Evolutionary conservation across 2,329 filamentous ascomycete genomes (phyloP), one percentile per base, ranked within the genome.

Genomic region (Colletotrichum tamarilloi): DNA sequence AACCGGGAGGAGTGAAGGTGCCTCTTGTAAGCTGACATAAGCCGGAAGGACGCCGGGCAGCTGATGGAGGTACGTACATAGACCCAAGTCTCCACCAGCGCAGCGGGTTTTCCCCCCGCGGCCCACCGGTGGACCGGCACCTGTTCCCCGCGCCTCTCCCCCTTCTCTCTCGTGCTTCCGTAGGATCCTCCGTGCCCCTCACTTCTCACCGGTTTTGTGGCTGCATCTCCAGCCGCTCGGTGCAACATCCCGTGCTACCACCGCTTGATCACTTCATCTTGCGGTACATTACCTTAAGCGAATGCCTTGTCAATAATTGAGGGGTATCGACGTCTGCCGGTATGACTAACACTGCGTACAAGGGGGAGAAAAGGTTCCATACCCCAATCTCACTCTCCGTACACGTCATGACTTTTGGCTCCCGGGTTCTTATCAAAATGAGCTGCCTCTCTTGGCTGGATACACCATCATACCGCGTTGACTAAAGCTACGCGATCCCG

Each of bases 341-440:
- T 26, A 24, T 30, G 49, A 28, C n/a, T 55, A 42, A 49, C 53
- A 67, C 52, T 55, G 67, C 30, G 30, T 42, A 28, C 30, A 32
- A 65, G 55, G 8, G 35, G 22, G 12, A 32, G 14, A 30, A n/a
- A n/a, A 16, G 46, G 56, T 19, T 8, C 32, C 42, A 42, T 22
- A 38, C 22, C 26, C 12, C 26, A 22, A 49, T 28, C 14, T 14
- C 46, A 12, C 32, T 35, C 32, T 35, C 32, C 32, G 32, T 35
- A 49, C 62, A 73, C 71, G 71, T 73, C 71, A 73, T 66, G 71
- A 73, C 71, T 66, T 28, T 66, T 38, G 28, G 11, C 22, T 24
- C n/a, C 24, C 42, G n/a, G 46, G 19, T 11, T 16, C 56, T 70
- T 62, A 71, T 73, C 71, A 26, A 19, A 52, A 32, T 30, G 67